Conservation (phyloP, 106 monocot genomes). For the Dendrobium chrysotoxum region DNA sequence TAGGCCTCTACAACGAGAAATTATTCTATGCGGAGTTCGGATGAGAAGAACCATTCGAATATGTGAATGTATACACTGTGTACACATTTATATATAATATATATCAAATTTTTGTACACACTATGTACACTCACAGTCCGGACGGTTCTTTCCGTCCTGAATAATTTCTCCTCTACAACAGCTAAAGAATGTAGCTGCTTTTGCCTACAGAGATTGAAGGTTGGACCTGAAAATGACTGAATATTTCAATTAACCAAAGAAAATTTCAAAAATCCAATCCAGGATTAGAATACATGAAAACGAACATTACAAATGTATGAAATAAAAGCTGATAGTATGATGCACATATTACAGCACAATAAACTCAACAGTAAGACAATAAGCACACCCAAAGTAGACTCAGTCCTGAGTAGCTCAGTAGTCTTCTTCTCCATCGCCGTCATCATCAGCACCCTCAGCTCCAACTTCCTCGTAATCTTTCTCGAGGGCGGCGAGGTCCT, state of each 20-base stretch:
- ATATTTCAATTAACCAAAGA: background rate
- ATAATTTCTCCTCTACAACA: no score
- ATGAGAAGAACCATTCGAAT: no score
- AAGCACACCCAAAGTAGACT: background rate
- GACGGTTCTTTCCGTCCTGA: no score
- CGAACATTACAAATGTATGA: background rate
- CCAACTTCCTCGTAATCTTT: slow-evolving; percentile 94
- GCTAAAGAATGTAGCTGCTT: no score
- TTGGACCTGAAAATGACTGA: background rate
- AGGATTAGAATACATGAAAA: background rate
- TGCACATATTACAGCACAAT: background rate
- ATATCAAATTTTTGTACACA: no score
- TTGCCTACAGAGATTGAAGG: background rate
- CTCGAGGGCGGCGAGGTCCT: slow-evolving; percentile 83
- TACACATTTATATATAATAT: no score
- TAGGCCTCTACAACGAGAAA: no score
- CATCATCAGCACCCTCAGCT: slow-evolving; percentile 61
- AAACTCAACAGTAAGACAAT: background rate
- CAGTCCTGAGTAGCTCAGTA: slow-evolving; percentile 12
- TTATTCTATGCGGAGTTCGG: no score
- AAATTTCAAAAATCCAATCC: background rate
- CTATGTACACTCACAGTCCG: no score
- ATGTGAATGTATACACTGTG: no score
- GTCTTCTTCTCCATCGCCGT: slow-evolving; percentile 37
- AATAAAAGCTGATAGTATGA: background rate